Conservation (phyloP, 1,284 basidiomycete genomes). For the Omphalotus olearius region DNA sequence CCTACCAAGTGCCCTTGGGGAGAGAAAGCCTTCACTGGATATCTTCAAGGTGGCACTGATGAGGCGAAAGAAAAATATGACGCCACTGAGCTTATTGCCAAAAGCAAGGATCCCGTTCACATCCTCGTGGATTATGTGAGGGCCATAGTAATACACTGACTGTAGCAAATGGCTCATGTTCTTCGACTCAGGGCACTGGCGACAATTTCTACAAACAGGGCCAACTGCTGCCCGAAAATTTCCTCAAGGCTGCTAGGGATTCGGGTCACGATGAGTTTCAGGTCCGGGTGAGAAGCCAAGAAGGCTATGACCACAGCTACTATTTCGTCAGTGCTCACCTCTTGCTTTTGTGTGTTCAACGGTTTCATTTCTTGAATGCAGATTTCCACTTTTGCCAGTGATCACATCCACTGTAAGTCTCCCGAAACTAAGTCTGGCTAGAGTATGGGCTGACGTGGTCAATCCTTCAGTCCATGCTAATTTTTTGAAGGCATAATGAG, state of each 20-base stretch:
- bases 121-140: slow-evolving; percentile 83
- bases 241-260: slow-evolving; percentile 72
- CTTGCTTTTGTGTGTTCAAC: slow-evolving; percentile 27
- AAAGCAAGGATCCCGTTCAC: slow-evolving; percentile 62
- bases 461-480: slow-evolving; percentile 63
- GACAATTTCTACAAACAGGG: slow-evolving; percentile 87
- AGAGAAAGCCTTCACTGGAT: slow-evolving; percentile 88
- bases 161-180: neutral
- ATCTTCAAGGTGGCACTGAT: slow-evolving; percentile 74
- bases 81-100: slow-evolving; percentile 79
- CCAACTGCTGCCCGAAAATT: slow-evolving; percentile 88
- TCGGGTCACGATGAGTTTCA: slow-evolving; percentile 73
- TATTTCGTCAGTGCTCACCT: slow-evolving; percentile 69
- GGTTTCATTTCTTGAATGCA: slow-evolving; percentile 41
- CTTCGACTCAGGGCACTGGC: slow-evolving; percentile 58
- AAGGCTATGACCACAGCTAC: slow-evolving; percentile 92
- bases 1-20: slow-evolving; percentile 91
- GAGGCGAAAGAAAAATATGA: slow-evolving; percentile 80
- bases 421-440: neutral
- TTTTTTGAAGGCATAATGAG: slow-evolving; percentile 63
- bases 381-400: slow-evolving; percentile 73
- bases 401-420: slow-evolving; percentile 59
- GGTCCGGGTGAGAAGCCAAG: slow-evolving; percentile 78
- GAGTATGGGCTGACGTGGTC: slow-evolving; percentile 6
- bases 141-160: slow-evolving; percentile 11